Evolutionary conservation across 305 asterid species (phyloP), one percentile per base, ranked within the genome.

Genomic region (Solanum hybrid): DNA sequence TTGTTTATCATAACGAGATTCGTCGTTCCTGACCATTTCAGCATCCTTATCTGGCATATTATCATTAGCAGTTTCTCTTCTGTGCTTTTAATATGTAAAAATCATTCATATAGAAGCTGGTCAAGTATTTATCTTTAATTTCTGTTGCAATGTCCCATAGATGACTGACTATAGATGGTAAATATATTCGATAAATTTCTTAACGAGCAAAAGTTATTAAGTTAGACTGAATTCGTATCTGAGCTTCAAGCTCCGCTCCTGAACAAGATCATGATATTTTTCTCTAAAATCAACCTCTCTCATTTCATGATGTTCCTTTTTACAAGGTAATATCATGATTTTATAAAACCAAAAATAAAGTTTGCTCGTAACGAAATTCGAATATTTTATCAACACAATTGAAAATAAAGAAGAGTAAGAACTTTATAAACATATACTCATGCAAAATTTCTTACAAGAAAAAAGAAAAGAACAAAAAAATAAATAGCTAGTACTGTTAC

Each of bases 361-460:
- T 69, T 89, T 92, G 92, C 92, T 90, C 89, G 81, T 89, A 90
- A 91, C 92, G 91, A 92, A 92, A 90, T 92, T 90, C 89, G 87
- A 89, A 78, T 56, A 90, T 82, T 89, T 91, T 84, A 91, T 93
- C 93, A 22, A 35, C 42, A 35, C 51, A 35, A 78, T 22, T 34
- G 84, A 78, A 22, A 35, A 10, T 78, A 34, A 78, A 4, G 12
- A 4, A 76, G 37, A 15, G 36, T 31, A 19, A 76, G 7, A 78
- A 34, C 10, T 78, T 36, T 78, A 22, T 35, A 78, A 78, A 36
- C 85, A 77, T 10, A 4, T 19, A 4, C 9, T 75, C 80, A 75
- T 31, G 64, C 86, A 79, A 81, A 17, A 81, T 27, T 81, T 27
- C 37, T 24, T 80, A 38, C 86, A 80, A 14, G 66, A 81, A 81